These are phyloP conservation scores for Nematodospora valgi DNA, from an alignment of 805 yeast species.

Conservation along the genomic window DNA sequence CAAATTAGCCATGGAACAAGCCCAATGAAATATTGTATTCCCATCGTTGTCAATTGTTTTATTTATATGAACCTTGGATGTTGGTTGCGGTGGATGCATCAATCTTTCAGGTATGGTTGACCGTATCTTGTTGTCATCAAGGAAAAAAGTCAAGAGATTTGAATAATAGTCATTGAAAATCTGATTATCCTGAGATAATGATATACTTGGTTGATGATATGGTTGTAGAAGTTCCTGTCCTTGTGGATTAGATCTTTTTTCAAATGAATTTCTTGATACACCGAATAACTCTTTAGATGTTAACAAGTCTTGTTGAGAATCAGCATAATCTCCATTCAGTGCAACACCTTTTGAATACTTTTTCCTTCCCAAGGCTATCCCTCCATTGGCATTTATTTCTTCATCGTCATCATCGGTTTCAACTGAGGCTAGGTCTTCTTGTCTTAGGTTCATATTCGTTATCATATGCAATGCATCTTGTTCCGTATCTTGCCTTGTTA, in stretches of 20 bases:
- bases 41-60: constrained; percentile 92
- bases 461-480: constrained; percentile 38
- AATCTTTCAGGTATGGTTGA: constrained; percentile 35
- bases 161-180: constrained; percentile 39
- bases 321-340: constrained; percentile 13
- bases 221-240: constrained; percentile 30
- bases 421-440: constrained; percentile 35
- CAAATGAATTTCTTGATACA: constrained; percentile 36
- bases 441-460: constrained; percentile 28
- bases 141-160: constrained; percentile 48
- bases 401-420: constrained; percentile 29
- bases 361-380: constrained; percentile 9
- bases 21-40: constrained; percentile 93
- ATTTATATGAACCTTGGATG: constrained; percentile 61
- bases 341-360: constrained; percentile 5
- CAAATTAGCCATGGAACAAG: constrained; percentile 82
- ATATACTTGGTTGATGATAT: constrained; percentile 31
- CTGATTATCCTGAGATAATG: constrained; percentile 19
- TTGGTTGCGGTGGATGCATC: constrained; percentile 52
- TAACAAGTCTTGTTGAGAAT: constrained; percentile 27
- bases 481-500: constrained; percentile 37
- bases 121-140: constrained; percentile 38
- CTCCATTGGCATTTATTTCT: neutral
- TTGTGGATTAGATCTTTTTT: constrained; percentile 15
- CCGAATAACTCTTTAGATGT: constrained; percentile 41